Base-by-base conservation (phyloP, 176 grass and related monocot genomes). In the Triticum turgidum region DNA sequence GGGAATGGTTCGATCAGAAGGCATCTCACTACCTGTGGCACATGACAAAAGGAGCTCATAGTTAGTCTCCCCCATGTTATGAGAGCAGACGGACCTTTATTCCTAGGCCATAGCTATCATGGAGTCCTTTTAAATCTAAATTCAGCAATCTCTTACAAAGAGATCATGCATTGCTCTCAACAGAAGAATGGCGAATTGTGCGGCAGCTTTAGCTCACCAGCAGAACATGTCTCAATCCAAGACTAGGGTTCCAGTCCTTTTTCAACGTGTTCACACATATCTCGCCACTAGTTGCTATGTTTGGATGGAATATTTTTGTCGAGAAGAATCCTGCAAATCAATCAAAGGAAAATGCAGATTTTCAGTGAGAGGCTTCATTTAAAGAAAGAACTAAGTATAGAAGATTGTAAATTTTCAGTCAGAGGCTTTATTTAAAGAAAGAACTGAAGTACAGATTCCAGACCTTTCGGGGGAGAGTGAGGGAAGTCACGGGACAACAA, bases 281-380 rank as follows among this genome's bases (percentile, higher is more conserved):
- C 83, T 98, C 94, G 61, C 94, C 97, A 90, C 88, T 88, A 66
- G 87, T 90, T 84, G 97, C 91, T 83, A 98, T 94, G 81, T 98
- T 94, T 34, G 97, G 97, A 91, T 96, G 97, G 80, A 98, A 98
- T 85, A 96, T 98, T 88, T 98, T 98, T 9, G 93, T 98, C 82
- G 92, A 65, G 73, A 98, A 98, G 83, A 91, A 96, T 27, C 94
- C 97, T 98, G 75, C 76, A 84, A 65, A 72, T 80, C 3, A 65
- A 72, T 80, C 3, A 64, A 79, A 85, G 35, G 44, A 73, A 8
- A 86, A 75, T 30, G 38, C 52, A 82, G 3, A 69, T 1, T 77
- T 83, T 12, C 5, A 83, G 2, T 11, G 17, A 32, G 42, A 61
- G 7, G 34, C 7, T 69, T 69, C 69, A 20, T 1, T 61, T 44